Percentiles rank a stretch among this genome's conserved stretches.
Evolutionary conservation across 208 protist species (phyloP).

Genomic region (Trypanosomatidae sp.): DNA sequence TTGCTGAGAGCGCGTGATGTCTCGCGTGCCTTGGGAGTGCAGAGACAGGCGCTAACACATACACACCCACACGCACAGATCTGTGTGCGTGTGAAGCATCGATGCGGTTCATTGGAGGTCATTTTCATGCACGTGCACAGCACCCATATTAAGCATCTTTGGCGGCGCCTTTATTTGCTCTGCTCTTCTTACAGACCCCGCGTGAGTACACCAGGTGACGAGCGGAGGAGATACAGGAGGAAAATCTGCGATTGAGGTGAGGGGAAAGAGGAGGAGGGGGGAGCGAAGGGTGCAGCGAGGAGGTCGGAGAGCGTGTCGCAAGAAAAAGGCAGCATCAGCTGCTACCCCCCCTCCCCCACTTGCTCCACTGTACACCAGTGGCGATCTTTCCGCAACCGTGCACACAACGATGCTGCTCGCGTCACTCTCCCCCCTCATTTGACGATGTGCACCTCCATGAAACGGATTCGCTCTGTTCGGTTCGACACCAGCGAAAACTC

Average conservation of each 20-base stretch:
- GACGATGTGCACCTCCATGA: slow-evolving; percentile 84
- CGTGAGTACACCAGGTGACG: neutral
- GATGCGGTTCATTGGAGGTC: neutral
- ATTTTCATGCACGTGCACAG: neutral
- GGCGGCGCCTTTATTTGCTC: too few relatives aligned
- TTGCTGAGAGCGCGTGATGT: neutral
- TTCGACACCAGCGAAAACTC: slow-evolving; percentile 77
- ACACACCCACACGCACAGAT: too few relatives aligned
- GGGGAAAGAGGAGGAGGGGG: neutral
- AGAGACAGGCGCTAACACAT: neutral
- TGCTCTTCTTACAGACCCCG: too few relatives aligned
- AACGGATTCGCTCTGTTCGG: slow-evolving; percentile 82
- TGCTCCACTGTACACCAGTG: neutral
- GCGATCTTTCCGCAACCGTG: neutral
- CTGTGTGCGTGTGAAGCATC: too few relatives aligned
- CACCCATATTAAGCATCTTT: neutral
- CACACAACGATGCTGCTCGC: neutral
- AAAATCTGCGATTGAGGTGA: neutral
- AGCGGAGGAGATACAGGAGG: too few relatives aligned
- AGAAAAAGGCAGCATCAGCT: neutral
- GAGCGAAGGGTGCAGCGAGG: neutral
- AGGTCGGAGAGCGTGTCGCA: neutral
- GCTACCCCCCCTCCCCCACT: neutral
- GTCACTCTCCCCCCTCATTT: slow-evolving; percentile 25
- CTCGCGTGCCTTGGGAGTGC: neutral